Conservation (phyloP, 139 green algal species). For the Mesotaenium endlicherianum region DNA sequence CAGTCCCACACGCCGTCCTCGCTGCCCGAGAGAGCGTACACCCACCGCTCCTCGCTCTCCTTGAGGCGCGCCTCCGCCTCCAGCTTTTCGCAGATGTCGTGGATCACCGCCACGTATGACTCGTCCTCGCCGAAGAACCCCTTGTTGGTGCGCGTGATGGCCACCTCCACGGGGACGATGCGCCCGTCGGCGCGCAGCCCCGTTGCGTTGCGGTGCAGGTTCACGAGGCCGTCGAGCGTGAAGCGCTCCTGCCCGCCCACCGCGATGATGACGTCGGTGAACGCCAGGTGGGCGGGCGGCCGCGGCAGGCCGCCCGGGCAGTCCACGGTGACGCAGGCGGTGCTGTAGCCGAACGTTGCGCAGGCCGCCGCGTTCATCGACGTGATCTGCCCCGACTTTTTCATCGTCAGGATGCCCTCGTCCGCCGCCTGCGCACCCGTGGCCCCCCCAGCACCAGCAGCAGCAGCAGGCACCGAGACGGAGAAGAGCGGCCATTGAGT, state of each 20-base stretch:
- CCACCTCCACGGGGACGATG: not conserved
- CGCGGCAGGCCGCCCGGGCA: not conserved
- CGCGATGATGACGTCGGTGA: no score
- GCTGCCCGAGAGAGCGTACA: not conserved
- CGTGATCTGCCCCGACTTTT: not conserved
- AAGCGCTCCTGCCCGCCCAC: no score
- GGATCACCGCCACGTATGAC: not conserved
- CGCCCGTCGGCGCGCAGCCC: not conserved
- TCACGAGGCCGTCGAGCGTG: not conserved
- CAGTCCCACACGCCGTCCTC: slow-evolving; percentile 11
- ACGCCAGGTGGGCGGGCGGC: no score
- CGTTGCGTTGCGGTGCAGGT: no score
- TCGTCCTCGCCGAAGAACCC: no score
- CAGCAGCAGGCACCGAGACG: no score
- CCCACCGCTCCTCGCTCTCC: slow-evolving; percentile 18
- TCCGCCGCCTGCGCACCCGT: not conserved
- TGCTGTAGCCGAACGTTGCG: not conserved
- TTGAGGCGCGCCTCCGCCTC: slow-evolving; percentile 1
- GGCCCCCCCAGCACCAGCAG: no score
- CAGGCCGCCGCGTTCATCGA: not conserved
- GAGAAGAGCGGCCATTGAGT: no score
- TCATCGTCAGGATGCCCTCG: not conserved
- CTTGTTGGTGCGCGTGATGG: not conserved
- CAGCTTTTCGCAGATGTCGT: not conserved
- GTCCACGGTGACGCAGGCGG: no score